Evolutionary conservation across 2,329 filamentous ascomycete genomes (phyloP), one percentile per base, ranked within the genome.

Genomic region (Colletotrichum sp.): DNA sequence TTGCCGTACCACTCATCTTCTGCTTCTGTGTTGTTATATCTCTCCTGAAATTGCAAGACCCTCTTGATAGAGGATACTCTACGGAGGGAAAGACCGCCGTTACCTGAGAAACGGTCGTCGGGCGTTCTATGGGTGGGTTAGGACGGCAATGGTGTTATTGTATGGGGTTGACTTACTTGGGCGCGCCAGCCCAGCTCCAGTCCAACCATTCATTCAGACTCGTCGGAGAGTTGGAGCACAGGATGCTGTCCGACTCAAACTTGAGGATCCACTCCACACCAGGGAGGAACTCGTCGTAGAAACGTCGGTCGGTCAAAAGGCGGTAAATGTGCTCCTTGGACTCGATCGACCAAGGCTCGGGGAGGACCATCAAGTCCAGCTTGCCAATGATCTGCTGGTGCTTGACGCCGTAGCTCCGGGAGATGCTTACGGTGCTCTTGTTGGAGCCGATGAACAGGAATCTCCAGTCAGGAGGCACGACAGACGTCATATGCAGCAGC

Each of bases 1-100:
- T 85, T 85, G 15, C 87, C 86, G 74, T 91, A 89, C 90, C 90
- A 92, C 74, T 89, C 86, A 71, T 91, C 90, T 79, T 91, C 90
- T 52, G 89, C 83, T 48, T 87, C 84, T 13, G 86, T 86, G 79
- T 90, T 82, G 81, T 89, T 89, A 78, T 84, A 84, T n/a, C 90
- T 86, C 25, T 82, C 82, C 77, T 91, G 89, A 77, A 88, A 89
- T 36, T 80, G 79, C 15, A 91, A 84, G 4, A 91, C 83, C 25
- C 85, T 84, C 8, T 83, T 82, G 68, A 91, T 89, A n/a, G 87
- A 83, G 2, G 88, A 89, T 2, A 91, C 84, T 34, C 88, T 86
- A 61, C 90, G 87, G 6, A 91, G 82, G 1, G 89, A 90, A 11
- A 91, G 83, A 4, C 90, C 90, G 9, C 89, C 89, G 76, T 90